phyloP scores from a whole-genome alignment of 169 alveolate genomes.

The Amoebophrya sp. region DNA sequence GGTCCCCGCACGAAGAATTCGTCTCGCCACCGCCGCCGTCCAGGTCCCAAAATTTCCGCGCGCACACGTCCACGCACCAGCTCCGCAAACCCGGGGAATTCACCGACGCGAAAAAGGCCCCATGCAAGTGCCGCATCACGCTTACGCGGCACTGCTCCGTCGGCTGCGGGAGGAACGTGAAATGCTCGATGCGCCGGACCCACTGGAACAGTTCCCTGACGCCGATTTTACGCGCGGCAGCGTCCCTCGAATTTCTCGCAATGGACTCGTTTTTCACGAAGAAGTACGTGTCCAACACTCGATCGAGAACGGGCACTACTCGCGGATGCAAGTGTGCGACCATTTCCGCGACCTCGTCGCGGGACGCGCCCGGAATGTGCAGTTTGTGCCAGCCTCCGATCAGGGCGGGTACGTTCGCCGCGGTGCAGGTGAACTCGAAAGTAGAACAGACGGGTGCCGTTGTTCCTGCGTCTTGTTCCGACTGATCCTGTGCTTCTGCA shows the following conservation, averaged over 20 bases:
- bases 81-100: not conserved
- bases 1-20: too few relatives aligned
- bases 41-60: not conserved
- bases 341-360: not conserved
- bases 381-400: not conserved
- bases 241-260: not conserved
- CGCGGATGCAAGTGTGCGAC: not conserved
- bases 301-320: not conserved
- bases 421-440: not conserved
- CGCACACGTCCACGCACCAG: not conserved
- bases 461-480: not conserved
- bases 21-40: not conserved
- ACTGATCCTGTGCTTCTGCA: not conserved
- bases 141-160: not conserved
- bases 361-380: not conserved
- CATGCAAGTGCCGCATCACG: not conserved
- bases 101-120: not conserved
- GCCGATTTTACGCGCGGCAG: not conserved
- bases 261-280: not conserved
- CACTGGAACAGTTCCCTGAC: not conserved
- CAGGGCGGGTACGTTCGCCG: not conserved
- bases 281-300: not conserved
- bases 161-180: not conserved
- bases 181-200: not conserved
- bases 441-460: too few relatives aligned